Evolutionary conservation across 495 filamentous ascomycete species (phyloP).

Genomic region (Neurospora sp.): DNA sequence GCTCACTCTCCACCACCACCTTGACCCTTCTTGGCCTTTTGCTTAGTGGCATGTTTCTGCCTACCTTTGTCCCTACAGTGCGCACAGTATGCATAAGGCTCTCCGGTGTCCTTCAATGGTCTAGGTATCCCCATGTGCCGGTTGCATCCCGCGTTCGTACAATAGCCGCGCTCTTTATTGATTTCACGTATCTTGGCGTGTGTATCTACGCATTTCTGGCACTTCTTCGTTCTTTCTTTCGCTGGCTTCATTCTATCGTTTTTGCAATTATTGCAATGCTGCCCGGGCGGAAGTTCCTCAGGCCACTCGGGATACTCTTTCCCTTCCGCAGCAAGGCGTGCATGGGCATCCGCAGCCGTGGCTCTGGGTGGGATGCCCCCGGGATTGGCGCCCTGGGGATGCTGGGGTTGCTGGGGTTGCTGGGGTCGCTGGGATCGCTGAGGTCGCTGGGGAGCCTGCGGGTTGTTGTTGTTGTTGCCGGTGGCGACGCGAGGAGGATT

Average conservation of each 20-base stretch:
- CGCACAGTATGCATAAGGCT: not conserved
- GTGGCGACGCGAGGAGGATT: not conserved
- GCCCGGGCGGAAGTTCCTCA: not conserved
- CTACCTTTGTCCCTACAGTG: not conserved
- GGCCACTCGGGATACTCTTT: not conserved
- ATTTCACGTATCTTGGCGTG: not conserved
- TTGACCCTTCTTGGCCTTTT: not conserved
- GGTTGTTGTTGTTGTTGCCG: not conserved
- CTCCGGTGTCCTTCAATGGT: not conserved
- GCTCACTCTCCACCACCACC: not conserved
- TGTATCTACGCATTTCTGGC: not conserved
- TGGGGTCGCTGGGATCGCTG: too few relatives aligned
- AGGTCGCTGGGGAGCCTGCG: not conserved
- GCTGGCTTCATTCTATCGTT: not conserved
- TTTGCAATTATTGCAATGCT: not conserved
- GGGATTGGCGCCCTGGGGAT: not conserved
- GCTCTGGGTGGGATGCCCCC: not conserved
- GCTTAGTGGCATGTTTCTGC: not conserved
- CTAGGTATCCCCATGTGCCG: not conserved
- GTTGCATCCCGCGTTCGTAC: not conserved
- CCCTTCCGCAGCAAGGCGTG: not conserved
- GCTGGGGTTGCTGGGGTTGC: not conserved
- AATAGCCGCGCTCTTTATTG: not conserved
- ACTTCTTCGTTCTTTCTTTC: not conserved
- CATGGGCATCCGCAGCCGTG: not conserved